Evolutionary conservation across 2,329 filamentous ascomycete species (phyloP).

Genomic region (Fusarium piperis): DNA sequence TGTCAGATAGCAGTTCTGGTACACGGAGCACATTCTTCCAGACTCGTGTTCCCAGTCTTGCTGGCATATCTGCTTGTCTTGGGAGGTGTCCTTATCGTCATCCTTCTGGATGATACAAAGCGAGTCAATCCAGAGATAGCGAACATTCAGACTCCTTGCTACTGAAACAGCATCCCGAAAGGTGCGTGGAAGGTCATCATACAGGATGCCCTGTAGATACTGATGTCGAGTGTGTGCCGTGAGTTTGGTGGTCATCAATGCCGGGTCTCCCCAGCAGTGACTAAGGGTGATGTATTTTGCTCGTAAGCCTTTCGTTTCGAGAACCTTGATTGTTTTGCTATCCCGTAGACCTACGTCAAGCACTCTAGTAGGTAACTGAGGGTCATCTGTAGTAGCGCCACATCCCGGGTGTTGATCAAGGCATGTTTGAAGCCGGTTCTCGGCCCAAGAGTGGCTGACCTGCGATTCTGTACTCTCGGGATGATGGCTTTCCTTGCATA

Average conservation of each 20-base stretch:
- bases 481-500: accelerated
- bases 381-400: not conserved
- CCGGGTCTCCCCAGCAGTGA: not conserved
- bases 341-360: not conserved
- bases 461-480: not conserved
- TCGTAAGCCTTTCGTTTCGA: not conserved
- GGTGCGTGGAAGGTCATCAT: not conserved
- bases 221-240: not conserved
- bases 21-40: not conserved
- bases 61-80: not conserved
- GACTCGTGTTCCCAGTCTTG: not conserved
- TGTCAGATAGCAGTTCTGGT: not conserved
- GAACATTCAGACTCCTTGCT: not conserved
- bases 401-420: not conserved
- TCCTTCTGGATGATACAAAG: not conserved
- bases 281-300: not conserved
- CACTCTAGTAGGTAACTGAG: not conserved
- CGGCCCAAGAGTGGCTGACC: not conserved
- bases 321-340: not conserved
- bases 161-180: not conserved
- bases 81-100: not conserved
- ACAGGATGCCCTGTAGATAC: not conserved
- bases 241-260: not conserved
- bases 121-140: not conserved
- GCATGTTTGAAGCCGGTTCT: not conserved